These are phyloP conservation scores for Kalanchoe fedtschenkoi DNA, from an alignment of 164 flowering plant species.

Conservation along the genomic window DNA sequence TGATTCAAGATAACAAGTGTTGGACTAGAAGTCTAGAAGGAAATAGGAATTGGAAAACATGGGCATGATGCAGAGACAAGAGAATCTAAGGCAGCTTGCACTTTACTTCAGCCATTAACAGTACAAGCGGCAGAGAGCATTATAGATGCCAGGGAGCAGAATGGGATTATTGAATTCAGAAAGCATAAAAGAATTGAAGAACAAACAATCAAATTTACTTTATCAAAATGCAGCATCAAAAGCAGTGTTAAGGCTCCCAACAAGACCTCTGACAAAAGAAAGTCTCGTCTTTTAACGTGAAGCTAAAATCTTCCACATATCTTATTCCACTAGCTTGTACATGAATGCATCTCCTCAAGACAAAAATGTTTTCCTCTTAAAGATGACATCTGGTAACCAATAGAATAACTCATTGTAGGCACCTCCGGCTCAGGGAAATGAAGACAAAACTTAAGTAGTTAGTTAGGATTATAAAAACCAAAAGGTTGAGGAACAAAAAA, in stretches of 20 bases:
- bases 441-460: not conserved
- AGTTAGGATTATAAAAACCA: not conserved
- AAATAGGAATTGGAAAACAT: not conserved
- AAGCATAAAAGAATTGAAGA: not conserved
- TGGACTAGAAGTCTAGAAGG: too few species aligned
- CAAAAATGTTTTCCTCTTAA: not conserved
- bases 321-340: not conserved
- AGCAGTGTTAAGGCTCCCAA: not conserved
- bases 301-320: not conserved
- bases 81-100: not conserved
- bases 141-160: not conserved
- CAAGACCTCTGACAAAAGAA: not conserved
- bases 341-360: not conserved
- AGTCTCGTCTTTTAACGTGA: conserved; percentile 5
- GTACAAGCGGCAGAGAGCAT: not conserved
- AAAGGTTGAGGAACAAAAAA: too few species aligned
- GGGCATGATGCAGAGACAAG: not conserved
- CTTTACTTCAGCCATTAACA: not conserved
- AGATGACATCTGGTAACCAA: not conserved
- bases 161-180: not conserved
- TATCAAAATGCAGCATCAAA: not conserved
- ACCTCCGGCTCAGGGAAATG: not conserved
- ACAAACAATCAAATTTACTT: not conserved
- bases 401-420: not conserved
- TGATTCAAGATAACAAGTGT: too few species aligned